Conservation (phyloP, 2,329 filamentous ascomycete genomes). For the Pyricularia grisea region DNA sequence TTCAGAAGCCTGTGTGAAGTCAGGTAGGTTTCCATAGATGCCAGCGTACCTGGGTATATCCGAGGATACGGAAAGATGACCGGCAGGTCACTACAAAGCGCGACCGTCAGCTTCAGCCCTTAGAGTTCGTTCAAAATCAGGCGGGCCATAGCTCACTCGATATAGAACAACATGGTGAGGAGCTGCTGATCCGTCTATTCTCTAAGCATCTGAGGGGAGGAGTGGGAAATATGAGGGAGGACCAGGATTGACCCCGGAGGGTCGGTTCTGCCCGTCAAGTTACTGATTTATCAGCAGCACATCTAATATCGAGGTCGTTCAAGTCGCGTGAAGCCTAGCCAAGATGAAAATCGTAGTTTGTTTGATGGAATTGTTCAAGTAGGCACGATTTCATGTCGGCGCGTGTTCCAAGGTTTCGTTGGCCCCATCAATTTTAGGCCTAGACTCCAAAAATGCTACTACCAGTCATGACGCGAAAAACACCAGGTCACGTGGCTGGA, state of each 20-base stretch:
- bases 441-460: not conserved
- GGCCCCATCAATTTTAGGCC: not conserved
- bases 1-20: not conserved
- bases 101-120: not conserved
- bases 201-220: not conserved
- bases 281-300: not conserved
- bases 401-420: not conserved
- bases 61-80: constrained; percentile 49
- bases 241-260: not conserved
- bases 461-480: not conserved
- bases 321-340: not conserved
- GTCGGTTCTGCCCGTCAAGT: not conserved
- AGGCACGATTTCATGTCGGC: not conserved
- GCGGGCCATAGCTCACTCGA: not conserved
- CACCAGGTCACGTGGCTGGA: not conserved
- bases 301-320: not conserved
- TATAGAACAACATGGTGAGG: not conserved
- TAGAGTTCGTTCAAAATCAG: not conserved
- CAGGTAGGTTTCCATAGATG: constrained; percentile 8
- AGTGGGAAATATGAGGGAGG: not conserved
- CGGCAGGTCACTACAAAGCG: constrained; percentile 36
- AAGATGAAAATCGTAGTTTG: not conserved
- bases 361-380: not conserved
- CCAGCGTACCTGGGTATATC: constrained; percentile 31
- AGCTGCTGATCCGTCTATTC: not conserved